A percentile compares a stretch with the other conserved stretches of the same genome.
Conservation (phyloP, 306 rosid genomes). For the Luffa aegyptiaca region DNA sequence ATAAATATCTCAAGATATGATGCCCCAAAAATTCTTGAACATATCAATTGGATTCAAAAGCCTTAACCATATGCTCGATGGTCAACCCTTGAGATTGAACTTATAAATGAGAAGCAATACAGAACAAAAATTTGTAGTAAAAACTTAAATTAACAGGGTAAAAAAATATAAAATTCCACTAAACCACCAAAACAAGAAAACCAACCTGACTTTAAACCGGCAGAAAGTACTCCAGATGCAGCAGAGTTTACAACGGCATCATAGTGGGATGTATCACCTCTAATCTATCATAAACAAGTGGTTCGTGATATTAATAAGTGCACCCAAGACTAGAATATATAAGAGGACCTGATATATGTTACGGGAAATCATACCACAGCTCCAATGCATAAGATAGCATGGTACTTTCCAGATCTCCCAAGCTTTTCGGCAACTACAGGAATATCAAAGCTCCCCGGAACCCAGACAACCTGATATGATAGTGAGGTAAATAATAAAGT, state of each 20-base stretch:
- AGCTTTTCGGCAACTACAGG: conserved; percentile 66
- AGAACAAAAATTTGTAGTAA: not conserved
- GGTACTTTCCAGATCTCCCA: conserved; percentile 62
- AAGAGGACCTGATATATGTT: not conserved
- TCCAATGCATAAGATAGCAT: conserved; percentile 84
- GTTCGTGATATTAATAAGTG: conserved; percentile 6
- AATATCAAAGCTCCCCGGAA: conserved; percentile 92
- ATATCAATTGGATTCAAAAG: not conserved
- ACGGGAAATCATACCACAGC: conserved; percentile 64
- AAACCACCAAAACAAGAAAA: not conserved
- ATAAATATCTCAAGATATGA: not conserved
- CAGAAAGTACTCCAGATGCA: conserved; percentile 94
- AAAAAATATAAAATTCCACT: not conserved
- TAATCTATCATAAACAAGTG: conserved; percentile 35
- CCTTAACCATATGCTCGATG: not conserved
- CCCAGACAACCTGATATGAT: conserved; percentile 75
- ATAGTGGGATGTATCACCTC: conserved; percentile 94
- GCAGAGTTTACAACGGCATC: conserved; percentile 87
- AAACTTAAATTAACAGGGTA: not conserved
- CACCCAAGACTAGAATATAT: conserved; percentile 1
- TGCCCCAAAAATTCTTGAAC: not conserved
- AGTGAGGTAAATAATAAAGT: conserved; percentile 14
- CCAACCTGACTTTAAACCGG: conserved; percentile 68
- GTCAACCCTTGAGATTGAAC: not conserved
- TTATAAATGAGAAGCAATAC: not conserved